Evolutionary conservation across 176 grass and related monocot genomes (phyloP), one percentile per base, ranked within the genome.

Genomic region (Aegilops tauschii): DNA sequence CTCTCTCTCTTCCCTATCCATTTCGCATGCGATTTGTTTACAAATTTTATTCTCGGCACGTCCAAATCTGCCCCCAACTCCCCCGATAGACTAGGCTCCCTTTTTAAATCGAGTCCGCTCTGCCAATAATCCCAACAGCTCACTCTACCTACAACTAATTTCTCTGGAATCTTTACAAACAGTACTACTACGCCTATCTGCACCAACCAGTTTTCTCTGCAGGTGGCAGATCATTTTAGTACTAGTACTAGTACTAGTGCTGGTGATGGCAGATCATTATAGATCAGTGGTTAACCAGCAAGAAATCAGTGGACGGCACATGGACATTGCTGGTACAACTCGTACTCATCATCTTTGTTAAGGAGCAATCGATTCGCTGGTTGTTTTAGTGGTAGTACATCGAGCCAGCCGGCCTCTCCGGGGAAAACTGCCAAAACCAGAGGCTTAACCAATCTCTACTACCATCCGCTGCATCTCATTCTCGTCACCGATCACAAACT

Each of bases 371-470:
- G 59, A 76, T 71, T 84, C 37, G 56, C 54, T 62, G 79, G 9
- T 86, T 56, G 34, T 20, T 0, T 23, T 45, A 66, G 35, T 71
- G 62, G 30, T 61, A 84, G 30, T 88, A 88, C 89, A 88, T 78
- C 6, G 77, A 78, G 61, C 85, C 69, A 78, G 61, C 85, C 69
- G 18, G 50, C 90, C 86, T 88, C 86, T 88, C 52, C 61, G 12
- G 52, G 63, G 2, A 76, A 88, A 88, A 85, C 9, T 81, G 86
- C 86, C 90, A 88, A 91, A 91, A 91, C 35, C 72, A 82, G 86
- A 91, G 90, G 90, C 90, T 88, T 39, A 32, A 77, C 63, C 36
- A 14, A 77, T 65, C 82, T 85, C 84, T 67, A 54, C 5, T 42
- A 81, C 69, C 59, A 50, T 40, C 45, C 44, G 31, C 69, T 42